Evolutionary conservation across 352 stramenopile genomes (phyloP), one percentile per base, ranked within the genome.

Genomic region (Phytophthora multivora): DNA sequence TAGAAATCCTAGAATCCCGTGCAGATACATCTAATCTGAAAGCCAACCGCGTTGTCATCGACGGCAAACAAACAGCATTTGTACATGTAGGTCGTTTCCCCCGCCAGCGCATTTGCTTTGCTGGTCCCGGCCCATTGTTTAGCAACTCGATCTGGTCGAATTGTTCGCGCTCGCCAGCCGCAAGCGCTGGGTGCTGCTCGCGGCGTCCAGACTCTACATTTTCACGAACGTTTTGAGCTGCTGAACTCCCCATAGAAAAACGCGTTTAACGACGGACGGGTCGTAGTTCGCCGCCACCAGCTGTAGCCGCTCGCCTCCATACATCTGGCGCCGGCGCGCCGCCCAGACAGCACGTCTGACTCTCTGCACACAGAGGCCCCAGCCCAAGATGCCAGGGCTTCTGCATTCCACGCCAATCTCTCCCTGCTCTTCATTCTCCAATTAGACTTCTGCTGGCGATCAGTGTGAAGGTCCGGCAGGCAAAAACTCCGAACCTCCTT

Each of bases 401-500:
- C 23, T 31, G 16, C 45, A 39, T 58, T 2, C 38, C 1, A 23
- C 36, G 28, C 47, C 39, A 48, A 65, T 58, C 56, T 48, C 48
- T 23, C 57, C 30, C 26, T 42, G 5, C 16, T 38, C 38, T 42
- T 72, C 66, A 75, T 71, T 75, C 57, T 75, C 45, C 61, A 71
- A 66, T 71, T 71, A 63, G 51, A 58, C 62, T 68, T 53, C 39
- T 71, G 51, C 61, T 60, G 42, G 48, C 41, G 49, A 63, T 21
- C 33, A 62, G 31, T 33, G 33, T 33, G 28, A 46, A 42, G 53
- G 26, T 19, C 26, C 50, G 30, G n/a, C 23, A 47, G 40, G 10
- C 8, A 46, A 30, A 28, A 4, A 28, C 19, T 18, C 19, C 10
- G 13, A 30, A 30, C 19, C 40, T 30, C 4, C 40, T 8, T 15